A percentile compares a stretch with the other conserved stretches of the same genome.
Evolutionary conservation across 176 grass and related monocot species (phyloP).

Genomic region (Musa beccarii): DNA sequence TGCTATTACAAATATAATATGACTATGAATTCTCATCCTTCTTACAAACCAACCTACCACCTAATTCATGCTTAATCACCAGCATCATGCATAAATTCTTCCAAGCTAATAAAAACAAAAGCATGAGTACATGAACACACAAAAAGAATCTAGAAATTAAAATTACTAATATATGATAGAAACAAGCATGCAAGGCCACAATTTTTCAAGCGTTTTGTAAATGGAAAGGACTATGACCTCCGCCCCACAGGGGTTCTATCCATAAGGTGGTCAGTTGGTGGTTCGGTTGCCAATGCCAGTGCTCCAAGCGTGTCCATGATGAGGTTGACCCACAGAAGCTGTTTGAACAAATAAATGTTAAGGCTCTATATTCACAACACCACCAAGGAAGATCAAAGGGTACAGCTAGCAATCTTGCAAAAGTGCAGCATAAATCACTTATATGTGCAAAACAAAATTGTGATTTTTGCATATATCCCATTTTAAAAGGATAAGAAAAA

Average conservation of each 20-base stretch:
- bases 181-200: neutral
- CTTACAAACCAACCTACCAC: neutral
- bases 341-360: neutral
- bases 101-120: conserved; percentile 13
- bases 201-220: too few relatives aligned
- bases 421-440: too few relatives aligned
- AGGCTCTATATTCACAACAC: neutral
- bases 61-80: neutral
- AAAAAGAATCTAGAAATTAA: neutral
- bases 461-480: too few relatives aligned
- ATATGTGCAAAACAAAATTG: too few relatives aligned
- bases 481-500: too few relatives aligned
- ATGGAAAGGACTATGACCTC: conserved; percentile 36
- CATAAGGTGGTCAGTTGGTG: conserved; percentile 77
- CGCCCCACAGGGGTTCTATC: conserved; percentile 60
- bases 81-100: neutral
- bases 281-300: conserved; percentile 91
- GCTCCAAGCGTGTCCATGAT: conserved; percentile 98
- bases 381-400: neutral
- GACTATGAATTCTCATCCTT: neutral
- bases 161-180: neutral
- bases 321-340: conserved; percentile 92
- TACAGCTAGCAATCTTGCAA: too few relatives aligned
- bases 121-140: neutral
- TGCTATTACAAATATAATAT: neutral